A percentile compares a stretch with the other conserved stretches of the same genome.
These are phyloP conservation scores for Barbarea vulgaris DNA, from an alignment of 345 rosid species.

Conservation along the genomic window DNA sequence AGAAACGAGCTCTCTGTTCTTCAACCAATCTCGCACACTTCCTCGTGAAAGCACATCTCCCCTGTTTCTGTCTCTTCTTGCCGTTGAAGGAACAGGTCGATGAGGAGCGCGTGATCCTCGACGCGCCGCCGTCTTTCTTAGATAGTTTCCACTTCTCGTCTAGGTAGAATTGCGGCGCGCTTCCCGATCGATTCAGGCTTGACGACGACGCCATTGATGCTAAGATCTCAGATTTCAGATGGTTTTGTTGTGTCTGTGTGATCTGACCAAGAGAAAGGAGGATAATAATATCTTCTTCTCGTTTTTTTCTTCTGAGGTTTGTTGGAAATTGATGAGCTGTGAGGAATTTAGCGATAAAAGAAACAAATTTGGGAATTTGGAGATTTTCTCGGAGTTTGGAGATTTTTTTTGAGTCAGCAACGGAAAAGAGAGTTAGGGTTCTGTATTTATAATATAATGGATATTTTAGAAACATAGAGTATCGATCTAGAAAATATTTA, in stretches of 20 bases:
- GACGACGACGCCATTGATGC: slow-evolving; percentile 48
- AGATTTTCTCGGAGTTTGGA: slow-evolving; percentile 27
- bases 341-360: background rate
- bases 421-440: slow-evolving; percentile 26
- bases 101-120: slow-evolving; percentile 56
- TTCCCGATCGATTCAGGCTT: slow-evolving; percentile 36
- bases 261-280: slow-evolving; percentile 5
- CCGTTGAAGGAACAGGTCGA: slow-evolving; percentile 36
- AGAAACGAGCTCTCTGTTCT: slow-evolving; percentile 93
- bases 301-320: background rate
- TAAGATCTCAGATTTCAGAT: slow-evolving; percentile 3
- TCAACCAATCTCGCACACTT: slow-evolving; percentile 82
- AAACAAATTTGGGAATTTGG: slow-evolving; percentile 32
- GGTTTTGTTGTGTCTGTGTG: background rate
- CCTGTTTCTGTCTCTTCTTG: slow-evolving; percentile 35
- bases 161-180: slow-evolving; percentile 38
- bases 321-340: background rate
- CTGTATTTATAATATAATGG: slow-evolving; percentile 52
- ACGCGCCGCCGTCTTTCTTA: slow-evolving; percentile 56
- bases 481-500: no score
- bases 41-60: slow-evolving; percentile 72
- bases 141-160: slow-evolving; percentile 70
- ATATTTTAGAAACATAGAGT: slow-evolving; percentile 10
- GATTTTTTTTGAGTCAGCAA: slow-evolving; percentile 27
- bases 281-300: background rate